Base-by-base conservation (phyloP, 2,329 filamentous ascomycete genomes). In the Diaporthe sp. region DNA sequence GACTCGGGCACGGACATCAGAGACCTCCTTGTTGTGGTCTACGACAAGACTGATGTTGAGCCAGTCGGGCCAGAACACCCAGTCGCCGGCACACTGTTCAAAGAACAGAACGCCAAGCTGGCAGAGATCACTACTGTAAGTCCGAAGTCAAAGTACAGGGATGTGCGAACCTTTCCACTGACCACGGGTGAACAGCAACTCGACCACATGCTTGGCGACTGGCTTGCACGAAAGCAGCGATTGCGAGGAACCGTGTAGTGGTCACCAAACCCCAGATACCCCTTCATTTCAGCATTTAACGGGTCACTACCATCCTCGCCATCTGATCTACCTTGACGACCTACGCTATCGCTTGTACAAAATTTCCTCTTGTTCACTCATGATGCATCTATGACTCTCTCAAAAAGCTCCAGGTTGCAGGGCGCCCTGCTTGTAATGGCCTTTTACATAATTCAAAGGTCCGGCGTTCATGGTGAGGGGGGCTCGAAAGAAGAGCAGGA, bases 1-100 rank as follows among this genome's bases (percentile, higher is more conserved):
- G 96, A 98, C 78, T 95, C 97, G 78, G 92, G 94, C 75, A 92
- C 92, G 44, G 95, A 98, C 76, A 95, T 99, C 78, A 91, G 94
- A 68, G 96, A 99, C 81, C 90, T 98, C 81, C 88, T 98, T 69
- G 90, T 96, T 50, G 94, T 99, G 75, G 95, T 99, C 37, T 96
- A 98, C 81, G 96, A 98, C 84, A 98, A 96, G 82, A 94, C 92
- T 19, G 94, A 96, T 74, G 92, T 97, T 22, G 89, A 92, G 55
- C 94, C 95, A 25, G 94, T 93, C 10, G 91, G 93, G 1, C 89
- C 90, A n/a, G 94, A 98, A 73, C 96, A 98, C 82, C 96, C 96
- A 0, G 88, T 97, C 58, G 94, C 94, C 68, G 91, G 91, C 19
- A 90, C 92, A 30, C 85, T 98, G 71, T 98, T 97, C 85, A 92